Evolutionary conservation across 2,329 filamentous ascomycete genomes (phyloP).

Genomic region (Penicillium sp.): DNA sequence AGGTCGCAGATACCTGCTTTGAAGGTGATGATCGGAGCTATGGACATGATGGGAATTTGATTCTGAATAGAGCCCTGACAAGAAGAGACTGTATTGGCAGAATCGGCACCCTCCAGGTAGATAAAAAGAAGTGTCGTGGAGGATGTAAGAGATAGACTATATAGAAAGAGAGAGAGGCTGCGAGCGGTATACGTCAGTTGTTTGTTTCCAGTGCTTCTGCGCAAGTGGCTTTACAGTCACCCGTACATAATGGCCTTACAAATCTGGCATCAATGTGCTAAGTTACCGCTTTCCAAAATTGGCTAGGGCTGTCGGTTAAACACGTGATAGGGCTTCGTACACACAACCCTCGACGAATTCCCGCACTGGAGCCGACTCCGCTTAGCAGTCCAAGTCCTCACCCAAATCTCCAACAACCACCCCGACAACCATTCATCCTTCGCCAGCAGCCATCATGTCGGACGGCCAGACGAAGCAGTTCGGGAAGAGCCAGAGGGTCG

Average conservation of each 20-base stretch:
- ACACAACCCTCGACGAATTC: conserved; percentile 41
- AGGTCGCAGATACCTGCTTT: conserved; percentile 89
- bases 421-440: conserved; percentile 45
- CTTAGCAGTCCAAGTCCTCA: conserved; percentile 38
- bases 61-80: neutral
- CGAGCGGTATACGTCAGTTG: conserved; percentile 30
- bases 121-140: conserved; percentile 5
- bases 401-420: conserved; percentile 43
- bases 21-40: conserved; percentile 86
- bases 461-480: conserved; percentile 82
- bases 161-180: conserved; percentile 22
- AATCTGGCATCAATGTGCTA: conserved; percentile 10
- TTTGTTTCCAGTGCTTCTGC: conserved; percentile 24
- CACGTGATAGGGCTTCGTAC: conserved; percentile 40
- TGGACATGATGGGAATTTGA: conserved; percentile 63
- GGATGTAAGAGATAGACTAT: conserved; percentile 12
- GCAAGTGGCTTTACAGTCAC: conserved; percentile 3
- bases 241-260: conserved; percentile 13
- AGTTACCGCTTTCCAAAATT: conserved; percentile 7
- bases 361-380: conserved; percentile 38
- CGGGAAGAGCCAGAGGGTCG: conserved; percentile 90
- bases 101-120: conserved; percentile 9
- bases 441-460: conserved; percentile 55
- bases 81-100: neutral
- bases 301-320: conserved; percentile 24